Evolutionary conservation across 495 filamentous ascomycete species (phyloP), one percentile per base, ranked within the genome.

Genomic region (Daldinia vernicosa): DNA sequence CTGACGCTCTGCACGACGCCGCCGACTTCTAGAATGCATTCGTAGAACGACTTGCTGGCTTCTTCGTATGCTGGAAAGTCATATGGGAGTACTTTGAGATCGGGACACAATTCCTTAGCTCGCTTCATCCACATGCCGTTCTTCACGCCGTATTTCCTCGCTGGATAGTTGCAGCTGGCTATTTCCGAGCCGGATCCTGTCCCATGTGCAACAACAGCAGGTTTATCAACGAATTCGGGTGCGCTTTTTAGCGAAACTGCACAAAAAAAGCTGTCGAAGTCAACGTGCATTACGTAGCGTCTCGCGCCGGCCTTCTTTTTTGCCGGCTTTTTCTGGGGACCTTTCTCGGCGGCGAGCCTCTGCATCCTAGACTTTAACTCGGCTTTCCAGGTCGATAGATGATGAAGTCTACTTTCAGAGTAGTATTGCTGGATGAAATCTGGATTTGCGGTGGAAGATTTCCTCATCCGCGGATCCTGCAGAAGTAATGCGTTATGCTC

Each of bases 81-180:
- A 70, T 99, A 99, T 0, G 93, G 92, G 35, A 99, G 76, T 5
- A 96, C 87, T 67, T 94, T 92, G 30, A 99, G 84, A 19, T 93
- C 88, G 0, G 94, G 91, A 78, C 94, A 99, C 12, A 93, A 80
- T 66, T 94, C 89, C 69, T 90, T 83, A 3, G 96, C 95, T 30
- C 86, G 83, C 74, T 94, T 94, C 94, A 99, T 97, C 95, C 95
- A 99, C 96, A 97, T 98, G 8, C 96, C 95, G 68, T 98, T 98
- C 76, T 93, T 97, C 57, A 98, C 84, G 0, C 94, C 95, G 71
- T 87, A 94, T 22, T 87, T 85, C 24, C 95, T 89, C 3, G 96
- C 95, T 22, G 89, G 88, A 77, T 99, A 99, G 77, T 98, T 99
- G 79, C 95, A 99, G 63, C 94, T 97, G 7, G 95, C 95, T 70